Evolutionary conservation across 2,329 filamentous ascomycete genomes (phyloP), one percentile per base, ranked within the genome.

Genomic region (Ascochyta rabiei): DNA sequence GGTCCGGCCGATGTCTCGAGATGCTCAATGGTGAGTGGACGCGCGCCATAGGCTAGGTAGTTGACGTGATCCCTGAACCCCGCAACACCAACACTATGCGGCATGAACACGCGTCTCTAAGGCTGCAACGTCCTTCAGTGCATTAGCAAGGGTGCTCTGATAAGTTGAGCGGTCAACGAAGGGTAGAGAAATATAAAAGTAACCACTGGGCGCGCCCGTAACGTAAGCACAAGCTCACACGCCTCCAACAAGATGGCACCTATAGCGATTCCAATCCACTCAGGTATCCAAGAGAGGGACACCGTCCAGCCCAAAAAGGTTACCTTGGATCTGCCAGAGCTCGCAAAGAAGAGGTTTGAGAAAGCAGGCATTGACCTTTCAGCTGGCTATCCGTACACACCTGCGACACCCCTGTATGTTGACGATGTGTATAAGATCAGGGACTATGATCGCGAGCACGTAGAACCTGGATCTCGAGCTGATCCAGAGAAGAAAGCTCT

Each of bases 331-430:
- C 77, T 91, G 6, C 89, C 89, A 2, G 79, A 79, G 9, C 63
- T 82, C 1, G 77, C 87, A 1, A 79, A 81, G 1, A 76, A 80
- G 43, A 81, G 88, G 4, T 79, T 91, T 0, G 83, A 85, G 61
- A 89, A 88, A 57, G 87, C 86, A 0, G 87, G 86, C 1, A 82
- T 91, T 48, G 87, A 91, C 67, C 78, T 91, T 2, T 88, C 86
- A 0, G 76, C 84, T 1, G 89, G 88, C 0, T 91, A 91, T 60
- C 89, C 89, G 0, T 90, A 90, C 63, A 83, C 87, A 0, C 88
- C 88, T 1, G 82, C 84, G 0, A 81, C 81, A 42, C 88, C 89
- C 0, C 76, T 90, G 1, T 91, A 86, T 62, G 76, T 90, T 0
- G 84, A 91, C 52, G 88, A 91, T 60, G 86, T 87, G 3, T 85